Conservation (phyloP, 2,329 filamentous ascomycete genomes). For the Stachybotrys chartarum region DNA sequence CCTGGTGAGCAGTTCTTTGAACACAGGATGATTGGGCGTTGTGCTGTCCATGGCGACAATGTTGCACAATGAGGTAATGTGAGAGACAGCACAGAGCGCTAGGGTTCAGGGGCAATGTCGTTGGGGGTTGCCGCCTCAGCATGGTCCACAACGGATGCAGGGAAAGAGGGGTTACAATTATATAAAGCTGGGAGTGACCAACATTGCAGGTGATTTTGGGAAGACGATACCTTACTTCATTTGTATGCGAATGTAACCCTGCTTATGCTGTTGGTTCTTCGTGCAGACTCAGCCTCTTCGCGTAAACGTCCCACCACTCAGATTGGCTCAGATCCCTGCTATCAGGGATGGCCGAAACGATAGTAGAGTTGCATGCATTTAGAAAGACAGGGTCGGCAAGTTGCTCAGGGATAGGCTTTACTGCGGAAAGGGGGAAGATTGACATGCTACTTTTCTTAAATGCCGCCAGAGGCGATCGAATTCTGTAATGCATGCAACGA, state of each 20-base stretch:
- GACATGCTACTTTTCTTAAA: no score
- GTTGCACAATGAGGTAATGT: no score
- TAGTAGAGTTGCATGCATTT: no score
- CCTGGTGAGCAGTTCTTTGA: background rate
- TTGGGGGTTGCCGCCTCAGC: background rate
- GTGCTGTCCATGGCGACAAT: background rate
- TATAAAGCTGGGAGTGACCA: background rate
- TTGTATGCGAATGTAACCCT: background rate
- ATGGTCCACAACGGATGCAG: background rate
- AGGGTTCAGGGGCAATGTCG: background rate
- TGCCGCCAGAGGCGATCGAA: no score
- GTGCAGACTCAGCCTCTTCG: background rate
- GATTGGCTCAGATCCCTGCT: no score
- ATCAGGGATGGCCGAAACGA: no score
- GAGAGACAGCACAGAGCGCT: no score
- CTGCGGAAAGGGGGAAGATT: no score
- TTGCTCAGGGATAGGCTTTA: no score
- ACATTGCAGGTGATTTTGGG: background rate
- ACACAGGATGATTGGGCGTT: background rate
- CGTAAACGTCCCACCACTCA: no score
- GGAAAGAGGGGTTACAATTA: background rate
- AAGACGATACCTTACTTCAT: background rate
- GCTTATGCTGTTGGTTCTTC: background rate
- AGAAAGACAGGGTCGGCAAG: no score
- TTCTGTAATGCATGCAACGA: no score